Percentiles rank a stretch among this genome's conserved stretches.
Evolutionary conservation across 345 rosid genomes (phyloP).

Genomic region (Eucalyptus brandiana): DNA sequence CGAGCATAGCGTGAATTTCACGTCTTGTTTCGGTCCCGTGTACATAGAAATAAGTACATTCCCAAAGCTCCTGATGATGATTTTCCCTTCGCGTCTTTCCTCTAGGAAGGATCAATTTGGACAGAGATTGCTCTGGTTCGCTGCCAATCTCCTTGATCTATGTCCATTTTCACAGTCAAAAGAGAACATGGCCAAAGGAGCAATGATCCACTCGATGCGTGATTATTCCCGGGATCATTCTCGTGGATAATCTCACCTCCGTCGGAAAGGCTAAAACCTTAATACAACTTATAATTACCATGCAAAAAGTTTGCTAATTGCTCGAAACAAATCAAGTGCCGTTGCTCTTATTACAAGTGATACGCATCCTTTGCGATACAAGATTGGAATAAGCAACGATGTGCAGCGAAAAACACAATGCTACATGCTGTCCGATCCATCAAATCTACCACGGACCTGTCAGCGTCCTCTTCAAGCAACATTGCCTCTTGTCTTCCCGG

Average conservation of each 20-base stretch:
- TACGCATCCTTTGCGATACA: not conserved
- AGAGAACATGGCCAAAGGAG: not conserved
- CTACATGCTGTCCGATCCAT: not conserved
- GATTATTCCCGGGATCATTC: not conserved
- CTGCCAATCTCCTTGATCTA: not conserved
- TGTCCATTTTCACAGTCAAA: not conserved
- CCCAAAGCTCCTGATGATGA: not conserved
- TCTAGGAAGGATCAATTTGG: not conserved
- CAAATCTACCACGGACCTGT: conserved; percentile 77
- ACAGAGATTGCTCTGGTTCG: not conserved
- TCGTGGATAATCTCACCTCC: not conserved
- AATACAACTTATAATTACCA: not conserved
- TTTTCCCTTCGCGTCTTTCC: not conserved
- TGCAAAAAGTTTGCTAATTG: not conserved
- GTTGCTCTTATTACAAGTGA: not conserved
- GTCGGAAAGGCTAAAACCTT: not conserved
- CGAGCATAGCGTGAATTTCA: not conserved
- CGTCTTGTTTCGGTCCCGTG: not conserved
- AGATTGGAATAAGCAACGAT: not conserved
- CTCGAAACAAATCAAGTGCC: not conserved
- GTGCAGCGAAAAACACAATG: not conserved
- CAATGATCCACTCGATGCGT: not conserved
- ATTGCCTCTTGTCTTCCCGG: conserved; percentile 46
- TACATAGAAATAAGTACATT: not conserved
- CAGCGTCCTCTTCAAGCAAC: conserved; percentile 67